Conservation (phyloP, 352 stramenopile species). For the Phytopythium helicoides region DNA sequence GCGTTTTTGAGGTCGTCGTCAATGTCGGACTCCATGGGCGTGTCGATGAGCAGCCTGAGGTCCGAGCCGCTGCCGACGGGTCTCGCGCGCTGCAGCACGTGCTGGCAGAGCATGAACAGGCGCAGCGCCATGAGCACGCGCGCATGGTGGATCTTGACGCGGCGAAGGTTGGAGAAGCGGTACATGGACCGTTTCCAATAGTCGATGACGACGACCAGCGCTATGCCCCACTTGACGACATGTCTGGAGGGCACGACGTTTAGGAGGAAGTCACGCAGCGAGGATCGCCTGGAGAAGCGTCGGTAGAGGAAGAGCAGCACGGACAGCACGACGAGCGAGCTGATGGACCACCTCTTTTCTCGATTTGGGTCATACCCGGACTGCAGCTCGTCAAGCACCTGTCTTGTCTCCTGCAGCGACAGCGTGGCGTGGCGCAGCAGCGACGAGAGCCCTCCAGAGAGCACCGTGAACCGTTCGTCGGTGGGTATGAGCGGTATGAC, state of each 20-base stretch:
- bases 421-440: slow-evolving; percentile 81
- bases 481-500: slow-evolving; percentile 86
- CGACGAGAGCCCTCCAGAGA: slow-evolving; percentile 74
- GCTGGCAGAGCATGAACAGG: slow-evolving; percentile 79
- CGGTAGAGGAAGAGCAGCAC: slow-evolving; percentile 67
- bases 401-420: slow-evolving; percentile 73
- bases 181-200: slow-evolving; percentile 82
- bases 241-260: slow-evolving; percentile 64
- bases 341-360: slow-evolving; percentile 85
- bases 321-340: slow-evolving; percentile 52
- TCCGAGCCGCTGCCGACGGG: slow-evolving; percentile 71
- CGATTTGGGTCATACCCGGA: slow-evolving; percentile 80
- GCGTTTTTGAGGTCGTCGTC: slow-evolving; percentile 87
- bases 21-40: slow-evolving; percentile 83
- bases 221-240: slow-evolving; percentile 58
- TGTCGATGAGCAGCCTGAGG: slow-evolving; percentile 77
- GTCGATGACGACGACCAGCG: slow-evolving; percentile 49
- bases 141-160: slow-evolving; percentile 84
- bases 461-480: slow-evolving; percentile 77
- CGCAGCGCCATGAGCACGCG: slow-evolving; percentile 82
- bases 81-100: slow-evolving; percentile 76
- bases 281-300: slow-evolving; percentile 66
- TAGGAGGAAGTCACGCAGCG: slow-evolving; percentile 61
- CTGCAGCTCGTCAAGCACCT: slow-evolving; percentile 79
- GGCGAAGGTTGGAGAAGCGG: slow-evolving; percentile 77